Conservation (phyloP, 768 basidiomycete genomes). For the Suillus decipiens region DNA sequence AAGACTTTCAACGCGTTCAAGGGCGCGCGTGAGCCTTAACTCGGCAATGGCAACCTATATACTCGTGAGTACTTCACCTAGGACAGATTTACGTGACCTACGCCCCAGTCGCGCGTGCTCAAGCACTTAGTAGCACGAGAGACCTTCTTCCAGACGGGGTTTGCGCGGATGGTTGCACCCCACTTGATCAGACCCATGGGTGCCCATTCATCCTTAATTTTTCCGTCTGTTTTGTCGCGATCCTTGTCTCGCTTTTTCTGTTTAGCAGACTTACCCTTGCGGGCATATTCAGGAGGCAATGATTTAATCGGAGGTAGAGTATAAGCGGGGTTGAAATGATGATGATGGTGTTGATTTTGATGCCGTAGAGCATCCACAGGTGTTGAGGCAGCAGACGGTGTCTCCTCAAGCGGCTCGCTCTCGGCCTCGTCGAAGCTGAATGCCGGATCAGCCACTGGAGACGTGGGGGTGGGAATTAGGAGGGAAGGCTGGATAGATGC, state of each 20-base stretch:
- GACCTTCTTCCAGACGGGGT: constrained; percentile 74
- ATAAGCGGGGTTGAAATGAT: constrained; percentile 49
- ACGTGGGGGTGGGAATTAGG: constrained; percentile 39
- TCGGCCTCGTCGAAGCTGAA: constrained; percentile 38
- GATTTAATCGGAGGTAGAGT: constrained; percentile 55
- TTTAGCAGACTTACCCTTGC: constrained; percentile 49
- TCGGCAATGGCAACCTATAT: constrained; percentile 77
- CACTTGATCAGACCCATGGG: constrained; percentile 70
- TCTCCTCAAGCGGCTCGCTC: constrained; percentile 23
- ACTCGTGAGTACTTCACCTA: constrained; percentile 9
- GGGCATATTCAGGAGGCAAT: constrained; percentile 56
- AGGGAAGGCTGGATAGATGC: constrained; percentile 28
- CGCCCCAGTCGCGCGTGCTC: constrained; percentile 81
- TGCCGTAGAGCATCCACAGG: constrained; percentile 27
- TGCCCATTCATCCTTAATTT: constrained; percentile 58
- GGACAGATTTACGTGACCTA: constrained; percentile 37
- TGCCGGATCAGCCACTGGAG: constrained; percentile 32
- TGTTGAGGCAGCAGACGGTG: constrained; percentile 13
- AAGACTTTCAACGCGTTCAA: constrained; percentile 83
- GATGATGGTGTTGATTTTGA: constrained; percentile 5
- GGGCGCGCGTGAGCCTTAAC: constrained; percentile 71
- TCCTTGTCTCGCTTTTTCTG: constrained; percentile 55
- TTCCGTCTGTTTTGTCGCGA: constrained; percentile 40
- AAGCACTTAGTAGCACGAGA: constrained; percentile 75
- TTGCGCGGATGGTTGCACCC: constrained; percentile 73